Conservation (phyloP, 352 stramenopile species). For the Saprolegnia diclina region DNA sequence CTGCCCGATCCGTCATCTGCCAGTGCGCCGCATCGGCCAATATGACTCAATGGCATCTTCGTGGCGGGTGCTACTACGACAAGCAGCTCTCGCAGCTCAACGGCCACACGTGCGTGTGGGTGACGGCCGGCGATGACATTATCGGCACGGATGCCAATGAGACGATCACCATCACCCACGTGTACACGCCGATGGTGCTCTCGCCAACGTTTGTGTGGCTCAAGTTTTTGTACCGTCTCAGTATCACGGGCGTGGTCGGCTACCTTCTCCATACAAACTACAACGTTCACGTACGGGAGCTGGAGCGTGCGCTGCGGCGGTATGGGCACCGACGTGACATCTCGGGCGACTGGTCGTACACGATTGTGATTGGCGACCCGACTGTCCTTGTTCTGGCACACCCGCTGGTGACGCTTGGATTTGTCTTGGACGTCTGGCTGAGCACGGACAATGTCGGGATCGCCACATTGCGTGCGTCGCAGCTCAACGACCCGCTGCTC, state of each 20-base stretch:
- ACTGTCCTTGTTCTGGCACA: background rate
- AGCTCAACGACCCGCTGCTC: background rate
- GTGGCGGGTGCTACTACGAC: background rate
- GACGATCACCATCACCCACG: background rate
- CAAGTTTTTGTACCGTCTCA: background rate
- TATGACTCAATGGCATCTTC: background rate
- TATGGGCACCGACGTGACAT: background rate
- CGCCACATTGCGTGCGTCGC: background rate
- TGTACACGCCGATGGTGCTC: background rate
- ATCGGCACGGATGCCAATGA: background rate
- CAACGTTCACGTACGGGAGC: background rate
- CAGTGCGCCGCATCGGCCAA: background rate
- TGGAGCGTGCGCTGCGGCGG: background rate
- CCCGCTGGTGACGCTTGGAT: constrained; percentile 4
- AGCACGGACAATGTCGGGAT: constrained; percentile 9
- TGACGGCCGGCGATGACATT: background rate
- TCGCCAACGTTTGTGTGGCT: background rate
- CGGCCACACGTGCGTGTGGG: background rate
- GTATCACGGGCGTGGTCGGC: background rate
- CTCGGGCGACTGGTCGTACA: background rate
- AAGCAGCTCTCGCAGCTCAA: background rate
- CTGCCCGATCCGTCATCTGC: background rate
- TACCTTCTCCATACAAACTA: background rate
- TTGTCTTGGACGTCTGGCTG: constrained; percentile 18
- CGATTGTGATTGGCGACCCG: constrained; percentile 17